Conservation (phyloP, 176 grass and related monocot genomes). For the Otatea glauca region DNA sequence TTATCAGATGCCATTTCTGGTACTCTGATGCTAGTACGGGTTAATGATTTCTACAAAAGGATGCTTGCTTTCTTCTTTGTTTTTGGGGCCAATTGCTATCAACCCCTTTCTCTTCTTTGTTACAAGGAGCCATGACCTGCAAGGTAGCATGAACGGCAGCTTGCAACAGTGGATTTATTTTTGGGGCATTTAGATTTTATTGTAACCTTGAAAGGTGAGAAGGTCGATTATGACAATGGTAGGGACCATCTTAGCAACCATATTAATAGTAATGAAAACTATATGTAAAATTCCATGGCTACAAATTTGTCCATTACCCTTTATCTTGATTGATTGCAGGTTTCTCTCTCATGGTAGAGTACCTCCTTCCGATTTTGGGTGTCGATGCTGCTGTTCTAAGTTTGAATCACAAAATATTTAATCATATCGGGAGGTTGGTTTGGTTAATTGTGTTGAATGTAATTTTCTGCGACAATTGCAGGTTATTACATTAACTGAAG, state of each 20-base stretch:
- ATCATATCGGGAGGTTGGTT: slow-evolving; percentile 20
- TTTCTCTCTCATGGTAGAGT: slow-evolving; percentile 64
- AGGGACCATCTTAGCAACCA: slow-evolving; percentile 56
- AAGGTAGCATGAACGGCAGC: slow-evolving; percentile 70
- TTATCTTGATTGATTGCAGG: slow-evolving; percentile 94
- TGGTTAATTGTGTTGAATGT: slow-evolving; percentile 39
- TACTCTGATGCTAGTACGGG: slow-evolving; percentile 11
- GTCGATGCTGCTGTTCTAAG: slow-evolving; percentile 78
- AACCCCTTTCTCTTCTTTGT: slow-evolving; percentile 64
- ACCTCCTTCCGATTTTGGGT: slow-evolving; percentile 72
- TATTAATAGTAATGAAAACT: slow-evolving; percentile 48
- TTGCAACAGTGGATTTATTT: slow-evolving; percentile 58
- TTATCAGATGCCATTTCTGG: slow-evolving; percentile 15
- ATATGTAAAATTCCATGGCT: slow-evolving; percentile 50
- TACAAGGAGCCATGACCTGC: slow-evolving; percentile 67
- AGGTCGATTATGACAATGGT: slow-evolving; percentile 56
- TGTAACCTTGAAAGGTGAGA: slow-evolving; percentile 77
- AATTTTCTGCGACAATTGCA: slow-evolving; percentile 41
- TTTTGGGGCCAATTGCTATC: slow-evolving; percentile 56
- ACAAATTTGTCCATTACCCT: slow-evolving; percentile 75
- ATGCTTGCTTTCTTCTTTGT: slow-evolving; percentile 38
- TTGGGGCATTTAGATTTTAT: slow-evolving; percentile 64
- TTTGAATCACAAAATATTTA: slow-evolving; percentile 59
- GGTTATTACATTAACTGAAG: slow-evolving; percentile 82
- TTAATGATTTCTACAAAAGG: slow-evolving; percentile 39